A percentile compares a stretch with the other conserved stretches of the same genome.
These are phyloP conservation scores for Spergularia bocconei DNA, from an alignment of 148 eudicot species.

Conservation along the genomic window DNA sequence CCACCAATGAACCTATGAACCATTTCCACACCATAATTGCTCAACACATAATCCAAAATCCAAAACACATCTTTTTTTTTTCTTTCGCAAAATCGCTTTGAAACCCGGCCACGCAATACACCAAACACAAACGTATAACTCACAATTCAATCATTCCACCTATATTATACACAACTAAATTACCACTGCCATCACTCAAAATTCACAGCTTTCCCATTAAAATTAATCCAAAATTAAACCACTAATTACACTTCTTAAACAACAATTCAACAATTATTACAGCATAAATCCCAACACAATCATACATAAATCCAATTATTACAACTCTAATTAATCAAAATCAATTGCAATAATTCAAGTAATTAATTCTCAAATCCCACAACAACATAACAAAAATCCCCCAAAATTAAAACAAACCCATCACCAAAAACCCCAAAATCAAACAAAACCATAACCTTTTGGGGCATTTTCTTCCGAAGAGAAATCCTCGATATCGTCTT, in stretches of 20 bases:
- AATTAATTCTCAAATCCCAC: not conserved
- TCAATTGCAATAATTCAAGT: not conserved
- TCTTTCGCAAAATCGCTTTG: not conserved
- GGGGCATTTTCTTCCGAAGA: conserved; percentile 48
- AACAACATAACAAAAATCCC: not conserved
- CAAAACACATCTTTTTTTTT: not conserved
- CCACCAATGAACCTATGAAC: no score
- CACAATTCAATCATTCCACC: not conserved
- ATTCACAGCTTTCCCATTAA: not conserved
- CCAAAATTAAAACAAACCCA: not conserved
- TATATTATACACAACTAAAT: not conserved
- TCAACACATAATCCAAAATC: not conserved
- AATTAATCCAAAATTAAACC: not conserved
- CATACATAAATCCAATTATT: not conserved
- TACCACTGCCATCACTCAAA: not conserved
- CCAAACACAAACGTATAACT: not conserved
- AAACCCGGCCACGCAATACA: not conserved
- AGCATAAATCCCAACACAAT: not conserved
- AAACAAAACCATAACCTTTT: conserved; percentile 34
- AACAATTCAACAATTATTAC: not conserved
- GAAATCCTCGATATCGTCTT: conserved; percentile 85
- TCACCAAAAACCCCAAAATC: not conserved
- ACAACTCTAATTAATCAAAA: not conserved
- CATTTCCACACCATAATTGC: not conserved
- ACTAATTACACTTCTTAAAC: not conserved